These are phyloP conservation scores for Bocquillonia castaneifolia DNA, from an alignment of 441 rosid species.

Conservation along the genomic window DNA sequence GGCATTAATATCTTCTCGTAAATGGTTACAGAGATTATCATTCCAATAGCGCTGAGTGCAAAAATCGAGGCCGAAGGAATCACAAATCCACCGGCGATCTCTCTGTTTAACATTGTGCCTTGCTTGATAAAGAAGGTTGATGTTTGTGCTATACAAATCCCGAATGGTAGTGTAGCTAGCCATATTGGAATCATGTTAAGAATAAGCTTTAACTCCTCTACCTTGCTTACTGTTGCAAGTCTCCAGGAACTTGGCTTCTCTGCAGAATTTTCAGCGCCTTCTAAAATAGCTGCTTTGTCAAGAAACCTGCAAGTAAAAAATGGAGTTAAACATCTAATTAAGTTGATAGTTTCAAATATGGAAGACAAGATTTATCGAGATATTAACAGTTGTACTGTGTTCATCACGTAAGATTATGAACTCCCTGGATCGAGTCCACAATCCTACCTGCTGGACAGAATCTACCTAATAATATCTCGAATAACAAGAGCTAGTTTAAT, in stretches of 20 bases:
- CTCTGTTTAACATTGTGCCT: conserved; percentile 47
- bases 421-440: neutral
- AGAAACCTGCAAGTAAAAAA: conserved; percentile 52
- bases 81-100: conserved; percentile 35
- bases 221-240: conserved; percentile 68
- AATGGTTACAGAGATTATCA: conserved; percentile 47
- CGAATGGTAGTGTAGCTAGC: conserved; percentile 67
- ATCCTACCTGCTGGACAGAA: neutral
- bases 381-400: neutral
- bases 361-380: neutral
- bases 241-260: conserved; percentile 58
- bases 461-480: neutral
- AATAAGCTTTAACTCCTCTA: conserved; percentile 77
- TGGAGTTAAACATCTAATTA: neutral
- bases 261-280: conserved; percentile 27
- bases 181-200: conserved; percentile 84
- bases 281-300: conserved; percentile 74
- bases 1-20: conserved; percentile 75
- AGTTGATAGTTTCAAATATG: too few relatives aligned
- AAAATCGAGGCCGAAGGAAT: conserved; percentile 73
- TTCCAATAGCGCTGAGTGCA: conserved; percentile 54
- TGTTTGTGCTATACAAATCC: conserved; percentile 59
- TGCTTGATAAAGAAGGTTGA: conserved; percentile 91
- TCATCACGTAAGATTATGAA: too few relatives aligned
- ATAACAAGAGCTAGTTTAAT: neutral